Conservation (phyloP, 805 yeast species). For the Torulaspora indica region DNA sequence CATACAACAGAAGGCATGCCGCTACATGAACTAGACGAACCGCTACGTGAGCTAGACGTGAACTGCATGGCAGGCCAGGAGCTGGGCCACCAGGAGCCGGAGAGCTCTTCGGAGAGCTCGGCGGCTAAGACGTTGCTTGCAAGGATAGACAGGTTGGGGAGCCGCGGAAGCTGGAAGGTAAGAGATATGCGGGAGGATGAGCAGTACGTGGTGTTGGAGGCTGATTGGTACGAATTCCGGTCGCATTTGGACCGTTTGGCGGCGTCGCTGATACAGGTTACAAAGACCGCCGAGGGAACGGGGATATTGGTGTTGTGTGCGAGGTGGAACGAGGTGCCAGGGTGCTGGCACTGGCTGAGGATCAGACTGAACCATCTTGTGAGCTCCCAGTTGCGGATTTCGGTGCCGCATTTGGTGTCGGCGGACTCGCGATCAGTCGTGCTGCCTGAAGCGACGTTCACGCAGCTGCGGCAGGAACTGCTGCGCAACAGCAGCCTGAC, state of each 20-base stretch:
- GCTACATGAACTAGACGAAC: not conserved
- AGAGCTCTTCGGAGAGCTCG: not conserved
- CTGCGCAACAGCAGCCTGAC: not conserved
- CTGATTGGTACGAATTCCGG: slow-evolving; percentile 5
- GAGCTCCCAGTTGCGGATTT: not conserved
- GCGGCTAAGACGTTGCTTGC: not conserved
- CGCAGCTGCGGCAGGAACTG: not conserved
- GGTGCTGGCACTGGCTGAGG: not conserved
- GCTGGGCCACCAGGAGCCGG: too few relatives aligned
- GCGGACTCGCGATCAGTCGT: not conserved
- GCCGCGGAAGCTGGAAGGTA: not conserved
- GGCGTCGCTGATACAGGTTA: not conserved
- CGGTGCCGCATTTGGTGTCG: not conserved
- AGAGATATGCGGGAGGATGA: not conserved
- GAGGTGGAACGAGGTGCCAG: not conserved
- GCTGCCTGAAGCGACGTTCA: not conserved
- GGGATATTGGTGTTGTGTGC: not conserved
- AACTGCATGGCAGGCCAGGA: not conserved
- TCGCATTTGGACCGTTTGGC: not conserved
- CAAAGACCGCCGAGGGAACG: not conserved
- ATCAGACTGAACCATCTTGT: not conserved
- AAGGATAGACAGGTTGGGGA: not conserved
- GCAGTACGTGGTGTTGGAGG: not conserved
- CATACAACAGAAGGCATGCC: not conserved
- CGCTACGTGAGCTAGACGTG: not conserved